Evolutionary conservation across 495 filamentous ascomycete genomes (phyloP).

Genomic region (Margaritispora aquatica): DNA sequence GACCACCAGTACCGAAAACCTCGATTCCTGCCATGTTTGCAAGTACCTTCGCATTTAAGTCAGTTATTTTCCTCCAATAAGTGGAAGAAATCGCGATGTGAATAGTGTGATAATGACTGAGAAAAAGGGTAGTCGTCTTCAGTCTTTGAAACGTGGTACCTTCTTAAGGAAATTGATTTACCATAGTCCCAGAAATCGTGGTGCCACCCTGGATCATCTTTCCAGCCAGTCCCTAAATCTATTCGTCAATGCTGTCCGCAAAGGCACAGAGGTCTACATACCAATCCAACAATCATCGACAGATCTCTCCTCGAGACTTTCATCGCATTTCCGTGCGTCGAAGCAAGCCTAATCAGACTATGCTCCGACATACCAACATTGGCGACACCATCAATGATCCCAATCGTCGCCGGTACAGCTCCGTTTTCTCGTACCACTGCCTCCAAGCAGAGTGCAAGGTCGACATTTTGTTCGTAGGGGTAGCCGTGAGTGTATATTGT

Average conservation of each 20-base stretch:
- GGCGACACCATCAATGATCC: slow-evolving; percentile 75
- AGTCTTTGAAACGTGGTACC: no score
- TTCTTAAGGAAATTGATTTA: background rate
- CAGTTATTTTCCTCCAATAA: no score
- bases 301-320: slow-evolving; percentile 87
- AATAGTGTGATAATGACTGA: background rate
- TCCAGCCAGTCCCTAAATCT: slow-evolving; percentile 50
- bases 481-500: slow-evolving; percentile 75
- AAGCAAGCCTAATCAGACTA: slow-evolving; percentile 64
- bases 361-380: slow-evolving; percentile 65
- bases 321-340: slow-evolving; percentile 54
- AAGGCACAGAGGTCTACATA: slow-evolving; percentile 31
- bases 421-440: slow-evolving; percentile 70
- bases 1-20: slow-evolving; percentile 80
- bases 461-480: slow-evolving; percentile 71
- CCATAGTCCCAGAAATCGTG: slow-evolving; percentile 87
- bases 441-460: slow-evolving; percentile 65
- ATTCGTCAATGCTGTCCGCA: background rate
- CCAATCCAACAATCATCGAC: slow-evolving; percentile 75
- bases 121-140: background rate
- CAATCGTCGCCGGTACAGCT: slow-evolving; percentile 87
- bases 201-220: slow-evolving; percentile 76
- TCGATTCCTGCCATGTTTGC: slow-evolving; percentile 83
- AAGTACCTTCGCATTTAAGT: slow-evolving; percentile 37
- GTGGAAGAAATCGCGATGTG: no score